Conservation (phyloP, 2,329 filamentous ascomycete genomes). For the Cladosporium phlei region DNA sequence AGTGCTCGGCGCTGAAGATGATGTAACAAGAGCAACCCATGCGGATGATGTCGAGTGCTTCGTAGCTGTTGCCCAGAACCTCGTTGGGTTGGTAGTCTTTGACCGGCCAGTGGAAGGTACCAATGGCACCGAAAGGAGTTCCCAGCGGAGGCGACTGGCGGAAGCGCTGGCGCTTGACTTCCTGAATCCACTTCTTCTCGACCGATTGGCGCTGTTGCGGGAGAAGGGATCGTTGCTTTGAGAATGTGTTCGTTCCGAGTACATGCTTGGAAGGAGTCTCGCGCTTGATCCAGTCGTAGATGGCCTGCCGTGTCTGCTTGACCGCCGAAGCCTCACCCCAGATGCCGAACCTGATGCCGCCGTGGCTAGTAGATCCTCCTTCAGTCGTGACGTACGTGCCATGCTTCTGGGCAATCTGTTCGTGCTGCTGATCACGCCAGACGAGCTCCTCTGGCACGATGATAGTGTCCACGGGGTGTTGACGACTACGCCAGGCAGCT, state of each 20-base stretch:
- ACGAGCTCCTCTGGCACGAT: constrained; percentile 21
- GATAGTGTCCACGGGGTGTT: constrained; percentile 15
- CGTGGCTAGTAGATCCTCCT: constrained; percentile 2
- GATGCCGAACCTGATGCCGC: constrained; percentile 20
- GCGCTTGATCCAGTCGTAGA: constrained; percentile 20
- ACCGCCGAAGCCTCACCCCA: constrained; percentile 24
- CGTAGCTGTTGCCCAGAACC: constrained; percentile 38
- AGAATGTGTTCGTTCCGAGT: constrained; percentile 14
- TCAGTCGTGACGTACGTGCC: constrained; percentile 22
- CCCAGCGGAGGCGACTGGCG: constrained; percentile 24
- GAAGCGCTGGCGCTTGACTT: constrained; percentile 22
- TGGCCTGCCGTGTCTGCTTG: constrained; percentile 16
- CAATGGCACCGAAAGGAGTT: constrained; percentile 24
- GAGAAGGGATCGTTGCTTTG: constrained; percentile 22
- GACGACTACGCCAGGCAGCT: constrained; percentile 18
- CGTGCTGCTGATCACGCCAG: constrained; percentile 12
- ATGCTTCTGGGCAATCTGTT: constrained; percentile 18
- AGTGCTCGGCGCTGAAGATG: constrained; percentile 30
- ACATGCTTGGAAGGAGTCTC: constrained; percentile 1
- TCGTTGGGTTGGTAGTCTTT: constrained; percentile 39
- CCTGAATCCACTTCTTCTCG: constrained; percentile 24
- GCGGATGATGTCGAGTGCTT: constrained; percentile 44
- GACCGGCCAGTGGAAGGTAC: constrained; percentile 44
- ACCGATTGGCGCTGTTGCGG: constrained; percentile 17
- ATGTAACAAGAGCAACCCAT: constrained; percentile 38